phyloP scores from a whole-genome alignment of 257 asterid species.

The Anisodus acutangulus region DNA sequence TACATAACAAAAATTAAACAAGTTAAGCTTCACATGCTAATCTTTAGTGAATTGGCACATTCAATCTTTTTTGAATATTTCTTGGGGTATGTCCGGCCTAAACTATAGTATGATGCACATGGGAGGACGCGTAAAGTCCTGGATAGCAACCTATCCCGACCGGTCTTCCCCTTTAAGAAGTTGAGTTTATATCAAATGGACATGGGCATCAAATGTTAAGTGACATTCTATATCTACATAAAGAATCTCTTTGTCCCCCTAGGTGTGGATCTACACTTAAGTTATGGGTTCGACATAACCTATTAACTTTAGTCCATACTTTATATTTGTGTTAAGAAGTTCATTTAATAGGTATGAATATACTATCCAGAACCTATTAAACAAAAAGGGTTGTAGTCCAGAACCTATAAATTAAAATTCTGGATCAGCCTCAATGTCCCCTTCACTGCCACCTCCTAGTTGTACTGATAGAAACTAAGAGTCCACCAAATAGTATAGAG shows the following conservation, averaged over 20 bases:
- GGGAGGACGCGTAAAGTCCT: neutral
- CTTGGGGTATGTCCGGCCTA: neutral
- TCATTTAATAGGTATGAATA: no score
- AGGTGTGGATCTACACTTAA: no score
- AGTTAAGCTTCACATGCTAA: neutral
- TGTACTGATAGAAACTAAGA: neutral
- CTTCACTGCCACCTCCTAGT: neutral
- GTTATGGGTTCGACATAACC: no score
- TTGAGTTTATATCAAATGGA: neutral
- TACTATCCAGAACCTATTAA: no score
- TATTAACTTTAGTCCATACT: no score
- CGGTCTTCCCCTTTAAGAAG: neutral
- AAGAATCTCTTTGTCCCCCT: neutral
- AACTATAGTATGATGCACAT: neutral
- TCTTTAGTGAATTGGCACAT: neutral
- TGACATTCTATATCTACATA: neutral
- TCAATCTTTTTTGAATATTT: neutral
- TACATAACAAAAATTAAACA: neutral
- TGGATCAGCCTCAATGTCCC: neutral
- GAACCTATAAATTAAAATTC: no score
- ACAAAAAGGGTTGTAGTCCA: no score
- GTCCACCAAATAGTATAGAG: no score
- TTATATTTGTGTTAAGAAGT: no score
- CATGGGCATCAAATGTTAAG: neutral
- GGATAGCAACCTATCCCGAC: neutral